Percentiles rank a stretch among this genome's conserved stretches.
Conservation (phyloP, 1,284 basidiomycete species). For the Meira nashicola region DNA sequence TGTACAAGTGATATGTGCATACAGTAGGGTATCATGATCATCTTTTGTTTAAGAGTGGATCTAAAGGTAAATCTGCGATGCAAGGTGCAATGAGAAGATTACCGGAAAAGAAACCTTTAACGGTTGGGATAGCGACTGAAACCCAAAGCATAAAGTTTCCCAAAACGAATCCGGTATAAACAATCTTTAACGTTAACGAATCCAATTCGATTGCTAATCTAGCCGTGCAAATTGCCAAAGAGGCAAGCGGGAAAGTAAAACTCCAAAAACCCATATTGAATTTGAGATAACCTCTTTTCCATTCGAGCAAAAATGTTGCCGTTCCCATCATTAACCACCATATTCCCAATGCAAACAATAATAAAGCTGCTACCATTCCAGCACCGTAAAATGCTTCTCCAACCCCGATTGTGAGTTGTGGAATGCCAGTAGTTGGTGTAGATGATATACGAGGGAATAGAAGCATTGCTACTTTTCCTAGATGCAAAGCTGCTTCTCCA, state of each 20-base stretch:
- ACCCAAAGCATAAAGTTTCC: conserved; percentile 30
- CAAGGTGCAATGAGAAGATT: conserved; percentile 40
- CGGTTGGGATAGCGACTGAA: conserved; percentile 36
- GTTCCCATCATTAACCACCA: conserved; percentile 39
- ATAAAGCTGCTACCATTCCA: conserved; percentile 32
- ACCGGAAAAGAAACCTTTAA: conserved; percentile 29
- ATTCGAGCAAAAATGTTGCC: conserved; percentile 29
- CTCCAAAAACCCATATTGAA: conserved; percentile 37
- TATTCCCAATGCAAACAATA: conserved; percentile 35
- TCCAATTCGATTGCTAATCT: conserved; percentile 32
- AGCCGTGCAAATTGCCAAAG: conserved; percentile 30
- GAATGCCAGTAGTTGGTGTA: conserved; percentile 18
- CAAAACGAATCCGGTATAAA: conserved; percentile 30
- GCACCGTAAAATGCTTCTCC: conserved; percentile 40
- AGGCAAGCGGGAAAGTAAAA: conserved; percentile 32
- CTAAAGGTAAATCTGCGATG: conserved; percentile 36
- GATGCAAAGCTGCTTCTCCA: conserved; percentile 38
- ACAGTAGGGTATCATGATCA: too few relatives aligned
- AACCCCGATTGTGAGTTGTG: conserved; percentile 23
- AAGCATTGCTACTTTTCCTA: conserved; percentile 24
- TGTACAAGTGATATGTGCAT: too few relatives aligned
- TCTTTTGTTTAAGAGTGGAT: conserved; percentile 12
- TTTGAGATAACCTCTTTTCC: conserved; percentile 21
- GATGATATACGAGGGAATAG: conserved; percentile 33
- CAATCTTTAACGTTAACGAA: conserved; percentile 34